Evolutionary conservation across 495 filamentous ascomycete species (phyloP).

Genomic region (Xylaria castorea): DNA sequence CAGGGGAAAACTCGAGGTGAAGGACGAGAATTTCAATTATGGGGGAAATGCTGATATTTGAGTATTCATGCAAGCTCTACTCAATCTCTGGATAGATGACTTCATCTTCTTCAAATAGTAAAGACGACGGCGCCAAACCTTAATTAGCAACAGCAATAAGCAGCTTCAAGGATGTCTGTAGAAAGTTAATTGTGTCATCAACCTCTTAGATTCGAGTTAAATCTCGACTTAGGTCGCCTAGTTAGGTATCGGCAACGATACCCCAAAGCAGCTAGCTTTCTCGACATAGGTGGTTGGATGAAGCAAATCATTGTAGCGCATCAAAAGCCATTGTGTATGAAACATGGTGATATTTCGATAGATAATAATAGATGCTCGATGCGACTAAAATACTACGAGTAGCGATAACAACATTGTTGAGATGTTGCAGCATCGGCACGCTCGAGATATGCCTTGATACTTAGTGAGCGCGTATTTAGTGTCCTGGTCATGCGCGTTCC

Average conservation of each 20-base stretch:
- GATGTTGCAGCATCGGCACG: neutral
- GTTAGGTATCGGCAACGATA: neutral
- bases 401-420: neutral
- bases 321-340: neutral
- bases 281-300: neutral
- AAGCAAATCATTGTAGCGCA: neutral
- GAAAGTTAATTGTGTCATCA: conserved; percentile 13
- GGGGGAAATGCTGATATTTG: conserved; percentile 13
- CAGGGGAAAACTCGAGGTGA: neutral
- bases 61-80: neutral
- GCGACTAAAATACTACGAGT: neutral
- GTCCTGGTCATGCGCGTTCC: neutral
- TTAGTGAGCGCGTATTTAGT: neutral
- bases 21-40: neutral
- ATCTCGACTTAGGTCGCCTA: neutral
- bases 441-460: neutral
- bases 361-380: neutral
- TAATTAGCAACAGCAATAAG: conserved; percentile 3
- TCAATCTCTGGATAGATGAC: conserved; percentile 11
- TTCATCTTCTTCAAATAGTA: conserved; percentile 6
- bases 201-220: neutral
- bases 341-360: neutral
- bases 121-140: conserved; percentile 13
- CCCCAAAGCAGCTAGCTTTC: neutral
- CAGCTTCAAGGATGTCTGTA: neutral